Evolutionary conservation across 2,329 filamentous ascomycete genomes (phyloP), one percentile per base, ranked within the genome.

Genomic region (Cladosporium austrohemisphaericum): DNA sequence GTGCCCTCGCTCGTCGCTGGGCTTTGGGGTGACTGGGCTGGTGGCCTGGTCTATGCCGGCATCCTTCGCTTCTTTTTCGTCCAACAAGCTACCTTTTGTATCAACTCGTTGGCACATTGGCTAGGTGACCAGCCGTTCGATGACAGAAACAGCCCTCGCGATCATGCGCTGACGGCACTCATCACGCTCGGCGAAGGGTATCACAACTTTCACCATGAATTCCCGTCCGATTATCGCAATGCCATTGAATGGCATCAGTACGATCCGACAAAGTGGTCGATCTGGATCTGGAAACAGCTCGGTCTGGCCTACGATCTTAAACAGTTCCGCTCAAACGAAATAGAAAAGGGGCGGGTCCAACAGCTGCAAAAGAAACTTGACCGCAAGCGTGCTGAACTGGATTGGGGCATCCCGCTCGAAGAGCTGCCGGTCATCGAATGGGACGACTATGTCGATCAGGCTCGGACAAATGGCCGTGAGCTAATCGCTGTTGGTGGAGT

Each of bases 181-280:
- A 82, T 88, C 57, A 92, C 87, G 31, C 83, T 92, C 11, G 87
- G 87, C 38, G 87, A 88, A 71, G 87, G 87, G 16, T 92, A 92
- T 73, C 87, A 92, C 78, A 92, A 92, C 77, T 92, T 92, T 78
- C 87, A 92, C 72, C 87, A 92, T 76, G 87, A 92, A 69, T 92
- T 92, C 71, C 87, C 88, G 46, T 89, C 86, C 6, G 87, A 92
- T 68, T 92, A 91, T 79, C 85, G 87, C 65, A 92, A 92, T 66
- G 87, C 86, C 52, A 90, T 91, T 57, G 76, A 88, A 70, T 92
- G 87, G 86, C 84, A 81, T 71, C 87, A 91, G 71, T 92, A 92
- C 64, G 87, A 92, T 67, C 87, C 87, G 40, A 92, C 87, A 66
- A 92, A 92, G 75, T 91, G 86, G 86, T 77, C 72, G 65, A 92